These are phyloP conservation scores for Ganoderma multipileum DNA, from an alignment of 1,284 basidiomycete species.

Conservation along the genomic window DNA sequence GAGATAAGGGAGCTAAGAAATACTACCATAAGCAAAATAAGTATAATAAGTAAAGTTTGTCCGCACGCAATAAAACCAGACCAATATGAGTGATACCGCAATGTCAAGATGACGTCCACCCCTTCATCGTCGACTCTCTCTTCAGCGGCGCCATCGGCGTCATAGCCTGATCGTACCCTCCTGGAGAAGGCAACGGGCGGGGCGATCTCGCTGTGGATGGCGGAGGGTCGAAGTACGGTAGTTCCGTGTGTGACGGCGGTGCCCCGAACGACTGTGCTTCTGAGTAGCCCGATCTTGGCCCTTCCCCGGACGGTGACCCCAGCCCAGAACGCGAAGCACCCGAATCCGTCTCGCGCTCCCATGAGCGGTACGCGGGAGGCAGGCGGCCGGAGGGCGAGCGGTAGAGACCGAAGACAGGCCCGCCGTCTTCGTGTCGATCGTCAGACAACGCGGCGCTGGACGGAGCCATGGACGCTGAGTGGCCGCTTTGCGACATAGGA, in stretches of 20 bases:
- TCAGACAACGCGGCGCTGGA: background rate
- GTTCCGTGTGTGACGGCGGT: background rate
- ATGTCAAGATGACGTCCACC: background rate
- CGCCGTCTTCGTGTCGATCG: constrained; percentile 21
- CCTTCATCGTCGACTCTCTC: constrained; percentile 1
- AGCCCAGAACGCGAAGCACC: background rate
- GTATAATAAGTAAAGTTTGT: background rate
- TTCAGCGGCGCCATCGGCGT: background rate
- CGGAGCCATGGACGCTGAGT: background rate
- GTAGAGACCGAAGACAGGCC: constrained; percentile 13
- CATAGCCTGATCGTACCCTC: background rate
- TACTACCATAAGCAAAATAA: background rate
- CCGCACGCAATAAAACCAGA: background rate
- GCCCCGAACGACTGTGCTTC: constrained; percentile 8
- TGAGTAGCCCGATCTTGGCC: background rate
- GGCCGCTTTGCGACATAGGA: background rate
- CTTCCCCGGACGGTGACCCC: background rate
- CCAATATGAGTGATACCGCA: background rate
- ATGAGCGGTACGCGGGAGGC: constrained; percentile 29
- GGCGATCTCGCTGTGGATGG: background rate
- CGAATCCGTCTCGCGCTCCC: constrained; percentile 16
- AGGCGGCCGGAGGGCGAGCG: constrained; percentile 24
- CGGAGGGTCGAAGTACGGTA: background rate
- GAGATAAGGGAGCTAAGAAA: background rate
- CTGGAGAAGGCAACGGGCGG: background rate